Evolutionary conservation across 768 basidiomycete genomes (phyloP), one percentile per base, ranked within the genome.

Genomic region (Hydnomerulius pinastri): DNA sequence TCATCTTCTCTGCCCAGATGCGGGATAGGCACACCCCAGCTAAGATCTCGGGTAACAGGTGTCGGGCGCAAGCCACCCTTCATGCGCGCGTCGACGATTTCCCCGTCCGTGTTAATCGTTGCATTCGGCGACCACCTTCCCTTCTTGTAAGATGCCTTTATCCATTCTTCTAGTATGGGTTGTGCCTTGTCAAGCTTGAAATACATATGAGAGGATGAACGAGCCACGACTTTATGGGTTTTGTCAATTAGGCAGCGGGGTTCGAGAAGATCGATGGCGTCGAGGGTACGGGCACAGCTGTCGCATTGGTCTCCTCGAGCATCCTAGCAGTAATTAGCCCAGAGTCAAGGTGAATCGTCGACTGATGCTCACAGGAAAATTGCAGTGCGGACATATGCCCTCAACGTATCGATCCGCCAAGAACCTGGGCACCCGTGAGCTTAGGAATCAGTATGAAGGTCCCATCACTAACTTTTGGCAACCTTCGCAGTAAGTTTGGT

Each of bases 301-400:
- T 99, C 97, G 69, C 97, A 99, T 73, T 99, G 97, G 68, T 99
- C 97, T 7, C 97, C 97, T 29, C 97, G 89, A 28, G 96, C 97
- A 61, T 98, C 97, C 88, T 92, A 48, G 23, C 17, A 39, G 32
- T 6, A 23, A 55, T 38, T 36, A 6, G 20, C 51, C 12, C 17
- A 37, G 24, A 30, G 1, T 20, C 15, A 29, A 28, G 32, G 46
- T 44, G 45, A 20, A 21, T 17, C 39, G 24, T 8, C 18, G 4
- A 11, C 21, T 25, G 20, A 12, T 11, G 62, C 79, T 57, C 52
- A 90, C 90, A 51, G 93, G 87, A 56, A 85, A 93, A 41, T 79
- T 81, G 64, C 97, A 98, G 69, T 97, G 80, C 1, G 97, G 97
- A 65, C 97, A 99, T 28, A 83, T 92, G n/a, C 97, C 97, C 69